Evolutionary conservation across 352 stramenopile genomes (phyloP).

Genomic region (Globisporangium irregulare): DNA sequence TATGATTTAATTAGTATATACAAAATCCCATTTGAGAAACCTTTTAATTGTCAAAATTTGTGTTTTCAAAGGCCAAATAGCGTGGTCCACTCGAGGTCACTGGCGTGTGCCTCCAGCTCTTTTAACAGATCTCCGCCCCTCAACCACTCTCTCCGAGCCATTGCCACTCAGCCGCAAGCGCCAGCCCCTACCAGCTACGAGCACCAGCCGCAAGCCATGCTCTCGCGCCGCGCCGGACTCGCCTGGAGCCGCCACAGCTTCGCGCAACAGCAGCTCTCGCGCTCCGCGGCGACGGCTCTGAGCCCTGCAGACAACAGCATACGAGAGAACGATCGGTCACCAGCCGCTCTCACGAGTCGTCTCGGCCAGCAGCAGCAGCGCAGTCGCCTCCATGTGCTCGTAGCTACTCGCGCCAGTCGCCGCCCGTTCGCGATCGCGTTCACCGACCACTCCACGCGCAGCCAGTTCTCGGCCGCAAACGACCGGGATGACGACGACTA

Average conservation of each 20-base stretch:
- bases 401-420: slow-evolving; percentile 7
- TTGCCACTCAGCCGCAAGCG: not conserved
- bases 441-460: not conserved
- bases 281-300: not conserved
- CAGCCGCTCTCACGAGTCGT: not conserved
- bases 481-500: slow-evolving; percentile 11
- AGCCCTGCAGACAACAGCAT: not conserved
- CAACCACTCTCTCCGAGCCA: slow-evolving; percentile 9
- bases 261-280: not conserved
- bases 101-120: not conserved
- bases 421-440: slow-evolving; percentile 10
- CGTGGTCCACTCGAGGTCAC: not conserved
- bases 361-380: slow-evolving; percentile 1
- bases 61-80: not conserved
- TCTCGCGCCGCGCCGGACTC: slow-evolving; percentile 15
- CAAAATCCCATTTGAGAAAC: not conserved
- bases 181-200: not conserved
- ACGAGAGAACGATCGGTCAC: not conserved
- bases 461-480: slow-evolving; percentile 14
- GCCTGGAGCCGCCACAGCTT: slow-evolving; percentile 8
- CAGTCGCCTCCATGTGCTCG: slow-evolving; percentile 18
- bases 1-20: not conserved
- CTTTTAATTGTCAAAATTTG: not conserved
- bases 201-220: slow-evolving; percentile 6
- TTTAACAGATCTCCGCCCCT: slow-evolving; percentile 15